Evolutionary conservation across 164 flowering plant genomes (phyloP), one percentile per base, ranked within the genome.

Genomic region (Liriodendron chinense): DNA sequence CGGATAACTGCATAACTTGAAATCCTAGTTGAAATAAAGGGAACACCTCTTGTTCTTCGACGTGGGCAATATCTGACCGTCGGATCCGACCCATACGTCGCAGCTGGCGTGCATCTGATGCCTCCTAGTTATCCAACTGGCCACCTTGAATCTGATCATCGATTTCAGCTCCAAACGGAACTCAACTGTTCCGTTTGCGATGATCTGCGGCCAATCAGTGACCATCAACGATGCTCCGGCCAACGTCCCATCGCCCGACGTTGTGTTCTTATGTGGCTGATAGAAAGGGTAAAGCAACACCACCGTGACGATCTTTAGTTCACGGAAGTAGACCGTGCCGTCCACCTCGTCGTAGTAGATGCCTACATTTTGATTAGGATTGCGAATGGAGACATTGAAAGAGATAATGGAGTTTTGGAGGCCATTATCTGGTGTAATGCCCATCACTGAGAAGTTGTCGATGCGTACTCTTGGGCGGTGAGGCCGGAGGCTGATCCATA

Each of bases 401-500:
- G 71, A 69, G 23, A 94, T 76, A 25, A 71, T 57, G 7, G 89
- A 87, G 65, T 86, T 87, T 25, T 82, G 85, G 47, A 86, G 77
- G 16, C 90, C 97, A 74, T 34, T 77, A 4, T 78, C 80, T 75
- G 84, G 91, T 70, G 47, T 81, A 76, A 90, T 34, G 25, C 81
- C 86, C 68, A 90, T 85, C 14, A 92, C 69, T 1, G 93, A 83
- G 74, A 96, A 93, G 2, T 80, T 75, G 0, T 74, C 75, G 81
- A 94, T 62, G 82, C 82, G 78, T 79, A 96, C 80, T 48, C 97
- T 77, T 5, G 99, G 99, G 1, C 99, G 83, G 78, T 96, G 99
- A 3, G 99, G 99, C n/a, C 98, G 91, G 14, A 94, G 76, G 75
- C 96, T 86, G 13, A 96, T 87, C 95, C 95, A 96, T 1, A 92